Percentiles rank a stretch among this genome's conserved stretches.
These are phyloP conservation scores for Triadica sebifera DNA, from an alignment of 345 rosid species.

Conservation along the genomic window DNA sequence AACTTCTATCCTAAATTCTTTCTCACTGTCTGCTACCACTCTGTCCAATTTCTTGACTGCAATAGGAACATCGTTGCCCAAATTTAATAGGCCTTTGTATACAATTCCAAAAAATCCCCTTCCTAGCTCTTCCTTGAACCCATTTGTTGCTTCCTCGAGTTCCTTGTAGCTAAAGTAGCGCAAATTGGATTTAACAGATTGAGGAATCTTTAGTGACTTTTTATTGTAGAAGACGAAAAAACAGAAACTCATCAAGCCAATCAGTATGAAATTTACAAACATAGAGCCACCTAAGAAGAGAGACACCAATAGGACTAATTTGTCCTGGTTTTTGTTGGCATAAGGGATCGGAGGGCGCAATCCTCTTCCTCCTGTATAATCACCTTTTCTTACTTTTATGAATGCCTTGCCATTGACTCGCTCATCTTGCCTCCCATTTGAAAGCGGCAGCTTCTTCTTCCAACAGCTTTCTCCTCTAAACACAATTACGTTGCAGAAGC, in stretches of 20 bases:
- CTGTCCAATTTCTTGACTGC: constrained; percentile 29
- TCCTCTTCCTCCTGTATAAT: background rate
- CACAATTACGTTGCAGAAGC: constrained; percentile 36
- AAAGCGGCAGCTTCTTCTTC: constrained; percentile 41
- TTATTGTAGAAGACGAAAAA: constrained; percentile 17
- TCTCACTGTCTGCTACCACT: constrained; percentile 14
- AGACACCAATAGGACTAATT: constrained; percentile 5
- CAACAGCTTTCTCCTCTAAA: constrained; percentile 12
- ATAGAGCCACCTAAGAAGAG: constrained; percentile 30
- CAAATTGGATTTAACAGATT: constrained; percentile 23
- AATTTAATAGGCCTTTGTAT: constrained; percentile 17
- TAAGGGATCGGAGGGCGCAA: background rate
- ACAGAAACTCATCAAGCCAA: constrained; percentile 11
- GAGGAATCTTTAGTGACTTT: background rate
- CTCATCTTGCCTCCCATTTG: constrained; percentile 28
- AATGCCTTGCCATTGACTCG: background rate
- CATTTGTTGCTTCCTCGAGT: constrained; percentile 32
- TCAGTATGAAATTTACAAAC: constrained; percentile 16
- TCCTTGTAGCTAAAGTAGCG: constrained; percentile 31
- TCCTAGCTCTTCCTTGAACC: constrained; percentile 42
- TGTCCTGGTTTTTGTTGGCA: background rate
- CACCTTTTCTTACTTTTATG: constrained; percentile 28
- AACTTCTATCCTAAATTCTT: constrained; percentile 29
- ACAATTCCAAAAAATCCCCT: constrained; percentile 35
- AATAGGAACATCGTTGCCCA: background rate